A percentile compares a stretch with the other conserved stretches of the same genome.
Conservation (phyloP, 2,329 filamentous ascomycete species). For the Scleromitrula shiraiana region DNA sequence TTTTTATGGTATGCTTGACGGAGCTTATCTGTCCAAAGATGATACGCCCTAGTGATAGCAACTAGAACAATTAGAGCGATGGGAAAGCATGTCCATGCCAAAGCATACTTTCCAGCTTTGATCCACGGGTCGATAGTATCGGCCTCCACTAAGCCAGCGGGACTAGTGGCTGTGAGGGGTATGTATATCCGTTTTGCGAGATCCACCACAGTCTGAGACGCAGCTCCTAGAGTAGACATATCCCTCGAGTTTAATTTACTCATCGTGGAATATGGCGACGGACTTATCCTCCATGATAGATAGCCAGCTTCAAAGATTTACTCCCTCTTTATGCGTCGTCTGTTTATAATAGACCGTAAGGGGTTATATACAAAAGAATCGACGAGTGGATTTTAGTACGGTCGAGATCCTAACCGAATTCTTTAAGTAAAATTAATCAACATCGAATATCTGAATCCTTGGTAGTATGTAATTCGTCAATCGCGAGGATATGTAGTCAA, state of each 20-base stretch:
- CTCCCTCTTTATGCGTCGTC: background rate
- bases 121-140: constrained; percentile 69
- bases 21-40: constrained; percentile 90
- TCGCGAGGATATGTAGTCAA: background rate
- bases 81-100: constrained; percentile 85
- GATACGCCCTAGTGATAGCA: constrained; percentile 66
- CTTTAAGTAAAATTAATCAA: background rate
- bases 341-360: background rate
- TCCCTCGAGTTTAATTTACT: too few relatives aligned
- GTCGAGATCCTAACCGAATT: background rate
- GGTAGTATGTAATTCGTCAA: background rate
- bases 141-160: constrained; percentile 53
- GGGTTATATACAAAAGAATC: background rate
- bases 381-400: background rate
- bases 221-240: constrained; percentile 16
- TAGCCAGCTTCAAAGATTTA: too few relatives aligned
- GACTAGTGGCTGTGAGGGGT: constrained; percentile 50
- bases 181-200: constrained; percentile 46
- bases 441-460: constrained; percentile 2
- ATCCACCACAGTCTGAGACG: constrained; percentile 22
- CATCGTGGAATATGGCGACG: too few relatives aligned
- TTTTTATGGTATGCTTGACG: constrained; percentile 84
- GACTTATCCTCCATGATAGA: too few relatives aligned
- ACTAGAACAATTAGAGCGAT: constrained; percentile 62
- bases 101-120: constrained; percentile 74